Evolutionary conservation across 495 filamentous ascomycete genomes (phyloP).

Genomic region (Neurospora intermedia): DNA sequence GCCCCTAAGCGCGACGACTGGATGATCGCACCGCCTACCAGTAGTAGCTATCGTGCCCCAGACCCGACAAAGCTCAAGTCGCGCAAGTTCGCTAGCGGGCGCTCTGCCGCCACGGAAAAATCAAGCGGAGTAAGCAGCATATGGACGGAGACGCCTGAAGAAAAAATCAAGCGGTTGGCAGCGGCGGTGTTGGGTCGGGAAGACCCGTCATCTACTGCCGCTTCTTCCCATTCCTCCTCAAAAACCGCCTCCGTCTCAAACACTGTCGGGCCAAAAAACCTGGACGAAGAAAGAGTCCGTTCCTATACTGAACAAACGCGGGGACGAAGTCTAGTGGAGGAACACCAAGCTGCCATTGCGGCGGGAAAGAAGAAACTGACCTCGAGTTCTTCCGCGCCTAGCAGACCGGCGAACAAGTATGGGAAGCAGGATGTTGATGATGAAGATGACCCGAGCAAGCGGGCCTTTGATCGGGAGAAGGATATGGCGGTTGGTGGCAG

Average conservation of each 20-base stretch:
- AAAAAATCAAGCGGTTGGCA: constrained; percentile 69
- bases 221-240: not conserved
- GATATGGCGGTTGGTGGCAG: constrained; percentile 72
- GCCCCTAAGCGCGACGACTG: constrained; percentile 64
- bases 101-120: constrained; percentile 23
- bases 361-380: constrained; percentile 4
- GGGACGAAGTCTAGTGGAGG: constrained; percentile 52
- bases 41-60: constrained; percentile 47
- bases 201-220: constrained; percentile 6
- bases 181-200: constrained; percentile 76
- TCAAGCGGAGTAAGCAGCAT: constrained; percentile 45
- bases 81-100: constrained; percentile 58
- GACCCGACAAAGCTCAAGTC: constrained; percentile 77
- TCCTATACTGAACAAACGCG: constrained; percentile 39
- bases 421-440: constrained; percentile 47
- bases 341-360: constrained; percentile 35
- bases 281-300: constrained; percentile 22
- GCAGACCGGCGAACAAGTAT: constrained; percentile 1
- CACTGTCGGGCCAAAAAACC: not conserved
- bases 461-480: constrained; percentile 88
- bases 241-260: not conserved
- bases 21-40: constrained; percentile 82
- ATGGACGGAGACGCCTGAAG: constrained; percentile 88
- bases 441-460: constrained; percentile 83
- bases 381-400: not conserved